Evolutionary conservation across 495 filamentous ascomycete species (phyloP).

Genomic region (Xylaria scruposa): DNA sequence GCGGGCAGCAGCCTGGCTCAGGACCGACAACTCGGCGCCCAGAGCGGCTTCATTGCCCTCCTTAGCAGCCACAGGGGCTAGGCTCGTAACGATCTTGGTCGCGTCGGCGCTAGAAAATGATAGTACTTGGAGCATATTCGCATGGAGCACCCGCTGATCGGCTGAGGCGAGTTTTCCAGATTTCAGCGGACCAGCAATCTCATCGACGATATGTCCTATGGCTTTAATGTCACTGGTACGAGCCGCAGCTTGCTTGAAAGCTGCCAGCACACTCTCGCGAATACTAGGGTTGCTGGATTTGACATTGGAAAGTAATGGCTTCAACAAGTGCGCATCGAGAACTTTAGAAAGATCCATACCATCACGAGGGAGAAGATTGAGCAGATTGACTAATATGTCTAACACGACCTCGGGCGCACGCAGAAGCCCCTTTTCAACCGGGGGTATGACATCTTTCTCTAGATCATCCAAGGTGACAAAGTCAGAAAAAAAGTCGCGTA

Average conservation of each 20-base stretch:
- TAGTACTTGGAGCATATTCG: constrained; percentile 74
- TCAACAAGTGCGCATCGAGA: constrained; percentile 72
- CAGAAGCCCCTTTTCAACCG: constrained; percentile 86
- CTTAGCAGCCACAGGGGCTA: constrained; percentile 70
- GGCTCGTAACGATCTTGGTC: constrained; percentile 66
- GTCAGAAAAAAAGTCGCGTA: constrained; percentile 81
- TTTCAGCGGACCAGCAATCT: constrained; percentile 79
- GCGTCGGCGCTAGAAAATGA: constrained; percentile 63
- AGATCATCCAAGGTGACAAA: constrained; percentile 82
- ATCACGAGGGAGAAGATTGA: constrained; percentile 66
- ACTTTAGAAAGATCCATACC: constrained; percentile 78
- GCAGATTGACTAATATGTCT: constrained; percentile 72
- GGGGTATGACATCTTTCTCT: constrained; percentile 73
- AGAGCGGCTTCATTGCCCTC: constrained; percentile 88
- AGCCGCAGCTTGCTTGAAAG: constrained; percentile 69
- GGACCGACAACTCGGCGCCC: constrained; percentile 71
- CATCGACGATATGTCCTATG: constrained; percentile 71
- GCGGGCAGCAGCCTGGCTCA: constrained; percentile 65
- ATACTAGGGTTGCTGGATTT: constrained; percentile 86
- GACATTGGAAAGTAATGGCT: constrained; percentile 83
- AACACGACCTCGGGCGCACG: constrained; percentile 90
- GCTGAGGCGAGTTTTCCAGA: constrained; percentile 77
- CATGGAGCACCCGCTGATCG: constrained; percentile 81
- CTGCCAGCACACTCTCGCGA: constrained; percentile 73
- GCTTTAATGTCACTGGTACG: constrained; percentile 62